A percentile compares a stretch with the other conserved stretches of the same genome.
Conservation (phyloP, 106 monocot species). For the Dendrobium catenatum region DNA sequence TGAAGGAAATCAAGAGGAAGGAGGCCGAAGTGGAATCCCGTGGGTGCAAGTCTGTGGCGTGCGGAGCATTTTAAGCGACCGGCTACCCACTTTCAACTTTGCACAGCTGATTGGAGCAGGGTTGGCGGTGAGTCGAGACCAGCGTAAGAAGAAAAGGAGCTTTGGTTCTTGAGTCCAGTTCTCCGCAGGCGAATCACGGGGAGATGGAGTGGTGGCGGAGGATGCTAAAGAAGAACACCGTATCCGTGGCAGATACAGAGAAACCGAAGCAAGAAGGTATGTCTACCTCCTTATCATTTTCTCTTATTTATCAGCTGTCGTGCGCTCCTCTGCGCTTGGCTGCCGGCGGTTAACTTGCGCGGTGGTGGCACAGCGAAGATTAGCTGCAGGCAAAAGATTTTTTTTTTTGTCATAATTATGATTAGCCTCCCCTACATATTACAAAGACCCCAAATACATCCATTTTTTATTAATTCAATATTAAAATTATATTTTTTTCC, state of each 20-base stretch:
- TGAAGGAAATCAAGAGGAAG: not conserved
- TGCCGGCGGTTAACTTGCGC: not conserved
- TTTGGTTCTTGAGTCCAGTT: not conserved
- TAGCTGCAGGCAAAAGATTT: no score
- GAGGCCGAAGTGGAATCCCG: not conserved
- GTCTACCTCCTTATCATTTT: not conserved
- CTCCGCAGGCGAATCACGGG: not conserved
- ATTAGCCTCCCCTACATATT: no score
- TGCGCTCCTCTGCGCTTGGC: not conserved
- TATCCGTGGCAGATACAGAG: not conserved
- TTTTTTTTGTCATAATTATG: no score
- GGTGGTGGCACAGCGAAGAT: no score
- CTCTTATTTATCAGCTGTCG: not conserved
- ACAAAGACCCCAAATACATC: no score
- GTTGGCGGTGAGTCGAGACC: not conserved
- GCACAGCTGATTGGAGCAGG: not conserved
- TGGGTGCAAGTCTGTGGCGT: not conserved
- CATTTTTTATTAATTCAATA: no score
- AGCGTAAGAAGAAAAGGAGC: not conserved
- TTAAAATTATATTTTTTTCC: no score
- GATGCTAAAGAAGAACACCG: not conserved
- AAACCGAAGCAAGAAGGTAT: slow-evolving; percentile 1
- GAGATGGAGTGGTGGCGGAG: slow-evolving; percentile 9
- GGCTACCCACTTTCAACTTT: not conserved
- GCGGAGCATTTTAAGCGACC: not conserved